Conservation (phyloP, 176 grass and related monocot species). For the Oryza rufipogon region DNA sequence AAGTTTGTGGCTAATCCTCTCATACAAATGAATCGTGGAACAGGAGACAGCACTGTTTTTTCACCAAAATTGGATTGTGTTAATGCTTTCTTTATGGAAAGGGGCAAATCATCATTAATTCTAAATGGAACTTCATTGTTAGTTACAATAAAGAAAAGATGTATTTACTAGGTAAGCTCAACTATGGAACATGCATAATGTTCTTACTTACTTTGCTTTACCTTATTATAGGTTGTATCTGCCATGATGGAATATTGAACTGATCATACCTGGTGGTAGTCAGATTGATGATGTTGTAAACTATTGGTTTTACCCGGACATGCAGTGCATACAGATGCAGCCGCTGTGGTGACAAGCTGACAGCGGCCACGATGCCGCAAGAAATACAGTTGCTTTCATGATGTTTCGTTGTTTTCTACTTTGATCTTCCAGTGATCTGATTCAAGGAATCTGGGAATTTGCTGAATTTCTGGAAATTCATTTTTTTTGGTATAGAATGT, state of each 20-base stretch:
- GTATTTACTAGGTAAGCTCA: not conserved
- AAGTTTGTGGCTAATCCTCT: not conserved
- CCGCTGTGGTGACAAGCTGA: not conserved
- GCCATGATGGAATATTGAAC: slow-evolving; percentile 33
- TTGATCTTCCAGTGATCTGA: slow-evolving; percentile 21
- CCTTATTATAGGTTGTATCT: slow-evolving; percentile 14
- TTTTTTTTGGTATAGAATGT: slow-evolving; percentile 35
- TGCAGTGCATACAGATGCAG: not conserved
- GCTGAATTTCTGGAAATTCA: slow-evolving; percentile 41
- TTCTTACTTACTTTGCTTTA: slow-evolving; percentile 27
- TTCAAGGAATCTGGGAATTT: slow-evolving; percentile 27
- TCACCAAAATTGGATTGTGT: not conserved
- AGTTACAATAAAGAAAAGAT: not conserved
- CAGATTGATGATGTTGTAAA: slow-evolving; percentile 45
- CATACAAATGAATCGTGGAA: not conserved
- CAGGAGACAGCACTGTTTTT: not conserved
- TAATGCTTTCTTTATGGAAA: not conserved
- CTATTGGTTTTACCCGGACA: slow-evolving; percentile 11
- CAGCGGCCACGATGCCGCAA: not conserved
- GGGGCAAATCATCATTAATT: not conserved
- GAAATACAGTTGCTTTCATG: not conserved
- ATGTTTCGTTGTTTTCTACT: slow-evolving; percentile 3
- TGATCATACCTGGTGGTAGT: slow-evolving; percentile 12
- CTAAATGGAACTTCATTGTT: not conserved
- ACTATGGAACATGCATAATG: not conserved